Base-by-base conservation (phyloP, 352 stramenopile species). In the Pythium diclinum region DNA sequence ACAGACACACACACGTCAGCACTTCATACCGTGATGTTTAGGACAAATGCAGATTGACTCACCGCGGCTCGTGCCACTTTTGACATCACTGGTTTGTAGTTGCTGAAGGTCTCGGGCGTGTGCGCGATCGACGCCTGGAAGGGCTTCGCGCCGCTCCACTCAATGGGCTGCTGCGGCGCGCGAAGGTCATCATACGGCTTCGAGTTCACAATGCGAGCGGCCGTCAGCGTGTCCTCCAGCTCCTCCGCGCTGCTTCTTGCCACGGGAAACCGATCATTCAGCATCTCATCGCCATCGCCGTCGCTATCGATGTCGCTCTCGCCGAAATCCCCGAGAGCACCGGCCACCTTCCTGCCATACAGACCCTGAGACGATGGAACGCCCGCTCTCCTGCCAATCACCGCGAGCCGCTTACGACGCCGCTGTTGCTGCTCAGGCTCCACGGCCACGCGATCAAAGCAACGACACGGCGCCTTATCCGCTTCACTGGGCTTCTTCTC, bases 61-160 rank as follows among this genome's bases (percentile, higher is more conserved):
- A 51, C 44, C 8, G 5, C 44, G 17, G 28, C 44, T 1, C 44
- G 44, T 23, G 28, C 44, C 3, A 6, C 44, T 16, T 16, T 30
- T 11, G n/a, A 6, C n/a, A 30, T 5, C 2, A 16, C 2, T 51
- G n/a, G 28, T 6, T 16, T 25, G 44, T 51, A 51, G 44, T 0
- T 6, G 19, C 3, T 14, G 30, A 38, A 54, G n/a, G 32, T 23
- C 8, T 42, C 33, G 32, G 14, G 9, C 14, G 75, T 71, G 42
- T 85, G 44, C 6, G n/a, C 70, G 53, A 85, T 85, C 2, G 73
- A 75, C 58, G 89, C 79, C 23, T 87, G 63, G 28, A 83, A 68
- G 13, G 83, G 76, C 16, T 56, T 36, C 21, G 56, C 48, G 23
- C 48, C 36, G 10, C 63, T 64, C 63, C 63, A 69, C 16, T 19